Evolutionary conservation across 768 basidiomycete species (phyloP).

Genomic region (Lactarius tabidus): DNA sequence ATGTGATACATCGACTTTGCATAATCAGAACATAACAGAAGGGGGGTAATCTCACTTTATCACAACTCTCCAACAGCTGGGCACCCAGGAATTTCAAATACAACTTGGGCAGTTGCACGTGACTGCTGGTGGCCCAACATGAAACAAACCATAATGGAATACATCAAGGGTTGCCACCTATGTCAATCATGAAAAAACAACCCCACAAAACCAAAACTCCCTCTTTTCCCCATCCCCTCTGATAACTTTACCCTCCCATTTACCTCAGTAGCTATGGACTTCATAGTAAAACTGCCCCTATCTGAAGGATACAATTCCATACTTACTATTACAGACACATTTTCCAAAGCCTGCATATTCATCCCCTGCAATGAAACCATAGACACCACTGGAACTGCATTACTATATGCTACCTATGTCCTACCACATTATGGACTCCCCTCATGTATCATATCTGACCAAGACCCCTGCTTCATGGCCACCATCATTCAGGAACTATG

Average conservation of each 20-base stretch:
- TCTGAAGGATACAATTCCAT: not conserved
- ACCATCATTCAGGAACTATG: too few species aligned
- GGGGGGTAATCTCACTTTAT: not conserved
- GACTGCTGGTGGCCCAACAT: not conserved
- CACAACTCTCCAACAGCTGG: not conserved
- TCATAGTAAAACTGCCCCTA: not conserved
- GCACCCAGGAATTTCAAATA: not conserved
- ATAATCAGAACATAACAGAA: too few species aligned
- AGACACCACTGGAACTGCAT: too few species aligned
- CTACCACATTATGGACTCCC: too few species aligned
- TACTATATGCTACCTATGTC: too few species aligned
- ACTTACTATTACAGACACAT: not conserved
- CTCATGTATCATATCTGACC: too few species aligned
- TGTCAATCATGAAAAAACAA: not conserved
- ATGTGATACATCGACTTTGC: too few species aligned
- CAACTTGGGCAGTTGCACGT: not conserved
- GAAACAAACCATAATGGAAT: not conserved
- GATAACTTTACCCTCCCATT: not conserved
- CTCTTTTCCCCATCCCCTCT: not conserved
- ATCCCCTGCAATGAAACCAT: too few species aligned
- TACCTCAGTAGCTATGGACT: not conserved
- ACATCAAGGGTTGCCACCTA: not conserved
- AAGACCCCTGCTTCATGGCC: too few species aligned
- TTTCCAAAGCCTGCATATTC: too few species aligned
- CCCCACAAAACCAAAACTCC: not conserved